A percentile compares a stretch with the other conserved stretches of the same genome.
Conservation (phyloP, 495 filamentous ascomycete genomes). For the Sporormia fimetaria region DNA sequence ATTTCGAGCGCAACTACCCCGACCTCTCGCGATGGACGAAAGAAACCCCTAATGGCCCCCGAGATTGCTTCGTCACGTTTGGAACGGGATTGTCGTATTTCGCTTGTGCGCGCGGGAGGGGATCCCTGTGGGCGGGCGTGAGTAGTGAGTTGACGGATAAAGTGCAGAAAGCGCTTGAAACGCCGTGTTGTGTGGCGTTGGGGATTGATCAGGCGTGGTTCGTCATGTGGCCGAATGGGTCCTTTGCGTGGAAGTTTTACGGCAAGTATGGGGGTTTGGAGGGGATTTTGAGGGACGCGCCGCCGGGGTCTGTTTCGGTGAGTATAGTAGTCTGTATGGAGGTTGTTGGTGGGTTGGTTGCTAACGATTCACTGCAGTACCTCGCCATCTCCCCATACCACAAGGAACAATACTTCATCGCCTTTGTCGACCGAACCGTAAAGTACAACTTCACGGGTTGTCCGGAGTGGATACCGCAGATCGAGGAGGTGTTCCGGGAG, state of each 20-base stretch:
- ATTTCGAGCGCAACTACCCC: constrained; percentile 24
- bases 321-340: not conserved
- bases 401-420: constrained; percentile 22
- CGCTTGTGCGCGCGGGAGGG: constrained; percentile 14
- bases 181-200: constrained; percentile 17
- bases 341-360: not conserved
- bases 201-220: constrained; percentile 25
- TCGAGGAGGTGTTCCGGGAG: constrained; percentile 20
- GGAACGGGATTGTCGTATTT: constrained; percentile 16
- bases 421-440: constrained; percentile 19
- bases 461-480: constrained; percentile 25
- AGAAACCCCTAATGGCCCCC: constrained; percentile 12
- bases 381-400: constrained; percentile 23
- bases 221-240: constrained; percentile 26
- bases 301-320: constrained; percentile 19
- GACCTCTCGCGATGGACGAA: constrained; percentile 20
- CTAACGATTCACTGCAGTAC: constrained; percentile 7
- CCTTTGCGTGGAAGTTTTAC: constrained; percentile 24
- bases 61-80: constrained; percentile 13
- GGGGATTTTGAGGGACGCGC: constrained; percentile 17
- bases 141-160: constrained; percentile 20
- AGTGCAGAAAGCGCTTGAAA: constrained; percentile 24
- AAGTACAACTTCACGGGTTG: constrained; percentile 19
- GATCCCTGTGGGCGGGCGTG: constrained; percentile 23
- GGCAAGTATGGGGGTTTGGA: constrained; percentile 16